These are phyloP conservation scores for Lodderomyces jiufengensis DNA, from an alignment of 1,139 yeast genomes.

Conservation along the genomic window DNA sequence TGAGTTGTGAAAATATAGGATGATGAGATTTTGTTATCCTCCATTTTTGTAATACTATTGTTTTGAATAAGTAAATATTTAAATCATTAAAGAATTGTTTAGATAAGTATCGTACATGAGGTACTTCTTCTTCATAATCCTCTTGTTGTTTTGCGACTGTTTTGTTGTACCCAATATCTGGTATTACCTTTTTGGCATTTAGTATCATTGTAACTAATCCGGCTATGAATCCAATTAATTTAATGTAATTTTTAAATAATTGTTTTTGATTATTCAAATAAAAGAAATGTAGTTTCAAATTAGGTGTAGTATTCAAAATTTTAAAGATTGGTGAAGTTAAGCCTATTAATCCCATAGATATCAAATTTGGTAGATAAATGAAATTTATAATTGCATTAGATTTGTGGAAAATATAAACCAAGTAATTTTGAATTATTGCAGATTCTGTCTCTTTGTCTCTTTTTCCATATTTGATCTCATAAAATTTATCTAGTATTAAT, in stretches of 20 bases:
- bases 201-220: conserved; percentile 29
- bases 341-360: conserved; percentile 34
- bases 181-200: conserved; percentile 25
- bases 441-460: conserved; percentile 12
- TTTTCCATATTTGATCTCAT: conserved; percentile 24
- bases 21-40: conserved; percentile 39
- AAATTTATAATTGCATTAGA: conserved; percentile 36
- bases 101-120: conserved; percentile 24
- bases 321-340: conserved; percentile 33
- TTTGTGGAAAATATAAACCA: conserved; percentile 21
- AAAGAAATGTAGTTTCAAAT: conserved; percentile 7
- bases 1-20: conserved; percentile 27
- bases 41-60: conserved; percentile 42
- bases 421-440: conserved; percentile 18
- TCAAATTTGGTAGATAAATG: conserved; percentile 35
- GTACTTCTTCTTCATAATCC: conserved; percentile 14
- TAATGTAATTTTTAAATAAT: conserved; percentile 34
- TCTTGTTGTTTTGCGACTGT: background rate
- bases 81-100: conserved; percentile 27
- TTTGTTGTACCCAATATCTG: conserved; percentile 21
- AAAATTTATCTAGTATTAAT: conserved; percentile 25
- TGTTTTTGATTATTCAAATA: conserved; percentile 22
- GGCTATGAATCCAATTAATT: conserved; percentile 33
- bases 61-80: conserved; percentile 33
- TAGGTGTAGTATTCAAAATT: conserved; percentile 10